phyloP scores from a whole-genome alignment of 1,284 basidiomycete species.

The Sporisorium scitamineum region DNA sequence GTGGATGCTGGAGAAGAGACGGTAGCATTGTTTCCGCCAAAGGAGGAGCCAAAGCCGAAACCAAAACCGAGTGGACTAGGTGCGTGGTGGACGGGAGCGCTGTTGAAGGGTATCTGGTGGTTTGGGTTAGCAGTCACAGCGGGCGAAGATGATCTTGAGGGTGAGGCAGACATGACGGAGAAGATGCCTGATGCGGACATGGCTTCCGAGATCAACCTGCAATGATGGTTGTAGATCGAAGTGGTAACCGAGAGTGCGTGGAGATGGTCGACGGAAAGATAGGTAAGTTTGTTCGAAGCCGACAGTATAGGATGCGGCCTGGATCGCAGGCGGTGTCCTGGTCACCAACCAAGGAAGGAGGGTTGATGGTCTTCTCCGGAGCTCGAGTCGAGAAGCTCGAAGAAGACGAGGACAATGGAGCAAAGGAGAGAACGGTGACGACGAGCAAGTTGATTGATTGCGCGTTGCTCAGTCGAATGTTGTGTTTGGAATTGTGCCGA shows the following conservation, averaged over 20 bases:
- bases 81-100: conserved; percentile 54
- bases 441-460: neutral
- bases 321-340: neutral
- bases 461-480: conserved; percentile 6
- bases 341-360: neutral
- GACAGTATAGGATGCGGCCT: neutral
- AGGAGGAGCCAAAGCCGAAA: conserved; percentile 56
- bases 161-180: conserved; percentile 42
- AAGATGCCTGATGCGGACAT: conserved; percentile 38
- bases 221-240: neutral
- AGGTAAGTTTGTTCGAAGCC: too few species aligned
- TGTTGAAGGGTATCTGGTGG: conserved; percentile 58
- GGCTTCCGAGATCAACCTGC: neutral
- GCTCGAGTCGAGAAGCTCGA: neutral
- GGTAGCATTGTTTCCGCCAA: conserved; percentile 38
- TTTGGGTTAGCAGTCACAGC: conserved; percentile 37
- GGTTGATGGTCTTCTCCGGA: neutral
- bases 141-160: conserved; percentile 48
- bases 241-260: neutral
- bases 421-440: conserved; percentile 1
- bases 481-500: neutral
- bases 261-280: neutral
- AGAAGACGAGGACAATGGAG: conserved; percentile 1
- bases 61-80: conserved; percentile 57
- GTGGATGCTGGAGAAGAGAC: conserved; percentile 18